Conservation (phyloP, 345 rosid species). For the Punica granatum region DNA sequence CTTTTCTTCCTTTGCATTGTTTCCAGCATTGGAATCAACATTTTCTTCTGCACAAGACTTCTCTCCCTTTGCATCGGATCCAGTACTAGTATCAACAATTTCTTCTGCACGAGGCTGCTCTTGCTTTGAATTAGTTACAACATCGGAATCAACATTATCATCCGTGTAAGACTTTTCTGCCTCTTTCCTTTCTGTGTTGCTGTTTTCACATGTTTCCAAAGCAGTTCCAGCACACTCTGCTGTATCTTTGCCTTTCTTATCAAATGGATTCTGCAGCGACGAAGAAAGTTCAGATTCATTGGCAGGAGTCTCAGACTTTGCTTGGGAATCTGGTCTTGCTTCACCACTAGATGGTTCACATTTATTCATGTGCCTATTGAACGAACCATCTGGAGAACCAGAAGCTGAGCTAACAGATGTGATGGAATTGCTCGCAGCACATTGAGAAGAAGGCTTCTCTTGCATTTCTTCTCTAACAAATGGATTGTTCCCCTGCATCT, state of each 20-base stretch:
- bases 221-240: slow-evolving; percentile 23
- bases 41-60: slow-evolving; percentile 3
- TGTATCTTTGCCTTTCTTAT: slow-evolving; percentile 2
- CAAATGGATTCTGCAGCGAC: slow-evolving; percentile 4
- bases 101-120: background rate
- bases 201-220: slow-evolving; percentile 10
- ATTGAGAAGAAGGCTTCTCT: slow-evolving; percentile 20
- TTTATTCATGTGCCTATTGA: slow-evolving; percentile 18
- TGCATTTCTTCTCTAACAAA: slow-evolving; percentile 18
- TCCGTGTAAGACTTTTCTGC: slow-evolving; percentile 9
- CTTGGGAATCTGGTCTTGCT: background rate
- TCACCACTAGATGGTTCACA: slow-evolving; percentile 17
- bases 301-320: background rate
- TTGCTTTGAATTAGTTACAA: slow-evolving; percentile 3
- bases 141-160: slow-evolving; percentile 14
- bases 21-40: slow-evolving; percentile 7
- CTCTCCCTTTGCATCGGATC: background rate
- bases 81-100: slow-evolving; percentile 10
- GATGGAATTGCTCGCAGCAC: slow-evolving; percentile 13
- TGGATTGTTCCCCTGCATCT: slow-evolving; percentile 16
- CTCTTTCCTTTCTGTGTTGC: slow-evolving; percentile 9
- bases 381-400: slow-evolving; percentile 18
- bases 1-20: background rate
- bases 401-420: slow-evolving; percentile 14
- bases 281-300: slow-evolving; percentile 5